Percentiles rank a stretch among this genome's conserved stretches.
These are phyloP conservation scores for Westerdykella aurantiaca DNA, from an alignment of 2,329 filamentous ascomycete species.

Conservation along the genomic window DNA sequence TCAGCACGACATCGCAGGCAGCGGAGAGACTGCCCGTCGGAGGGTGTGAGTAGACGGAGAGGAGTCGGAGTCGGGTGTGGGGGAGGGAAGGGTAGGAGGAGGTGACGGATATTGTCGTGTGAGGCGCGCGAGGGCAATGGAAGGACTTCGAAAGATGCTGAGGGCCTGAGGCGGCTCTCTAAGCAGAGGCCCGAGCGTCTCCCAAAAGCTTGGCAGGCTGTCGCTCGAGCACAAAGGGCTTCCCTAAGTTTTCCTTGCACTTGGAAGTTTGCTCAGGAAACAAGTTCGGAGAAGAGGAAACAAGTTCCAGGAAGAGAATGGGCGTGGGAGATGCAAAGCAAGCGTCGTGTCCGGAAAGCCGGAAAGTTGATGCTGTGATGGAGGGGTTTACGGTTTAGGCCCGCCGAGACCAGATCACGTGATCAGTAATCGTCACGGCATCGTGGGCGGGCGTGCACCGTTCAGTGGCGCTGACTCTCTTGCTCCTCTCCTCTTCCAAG, in stretches of 20 bases:
- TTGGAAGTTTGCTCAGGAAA: no score
- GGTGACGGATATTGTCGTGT: conserved; percentile 2
- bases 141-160: conserved; percentile 14
- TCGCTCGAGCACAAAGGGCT: no score
- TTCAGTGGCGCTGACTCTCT: conserved; percentile 17
- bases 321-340: no score
- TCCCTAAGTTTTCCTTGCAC: no score
- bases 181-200: no score
- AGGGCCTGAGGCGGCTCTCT: conserved; percentile 8
- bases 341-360: not conserved
- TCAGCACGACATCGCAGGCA: conserved; percentile 34
- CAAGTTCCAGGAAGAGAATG: no score
- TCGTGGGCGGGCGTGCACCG: conserved; percentile 1
- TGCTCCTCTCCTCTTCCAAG: conserved; percentile 9
- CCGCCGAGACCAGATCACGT: conserved; percentile 2
- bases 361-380: not conserved
- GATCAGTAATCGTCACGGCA: conserved; percentile 3
- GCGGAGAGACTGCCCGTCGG: conserved; percentile 19
- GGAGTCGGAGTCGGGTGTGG: not conserved
- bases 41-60: not conserved
- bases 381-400: not conserved
- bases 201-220: not conserved
- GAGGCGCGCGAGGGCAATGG: conserved; percentile 2
- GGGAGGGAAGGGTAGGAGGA: conserved; percentile 5
- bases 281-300: no score